Evolutionary conservation across 129 eudicot genomes (phyloP), one percentile per base, ranked within the genome.

Genomic region (Apium graveolens): DNA sequence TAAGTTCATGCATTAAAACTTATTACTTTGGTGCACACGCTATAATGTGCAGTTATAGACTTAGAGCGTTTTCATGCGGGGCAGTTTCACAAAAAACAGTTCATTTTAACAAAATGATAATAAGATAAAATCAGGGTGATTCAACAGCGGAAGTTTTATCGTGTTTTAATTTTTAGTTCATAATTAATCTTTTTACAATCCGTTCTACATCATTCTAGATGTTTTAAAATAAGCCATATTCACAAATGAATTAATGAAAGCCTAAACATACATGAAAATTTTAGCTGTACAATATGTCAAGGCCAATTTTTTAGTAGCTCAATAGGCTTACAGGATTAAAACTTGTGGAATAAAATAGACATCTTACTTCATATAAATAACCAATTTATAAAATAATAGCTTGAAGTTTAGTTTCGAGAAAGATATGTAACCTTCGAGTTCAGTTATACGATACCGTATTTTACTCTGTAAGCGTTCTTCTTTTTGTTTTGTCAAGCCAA

Each of bases 341-440:
- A 24, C 31, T 57, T 24, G 65, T 57, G 29, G n/a, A n/a, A 8
- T 57, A 12, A 31, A 57, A 29, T 57, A 57, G 31, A 57, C 29
- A 57, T 24, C 34, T 60, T 60, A 60, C 32, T n/a, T 57, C 16
- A 10, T 60, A 60, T 7, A 10, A 9, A 60, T 7, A 60, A 60
- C 32, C 16, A 60, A n/a, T 57, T 9, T 24, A 60, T 2, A 11
- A 57, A 8, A 0, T 7, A 60, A 60, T 5, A 49, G 34, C 32
- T n/a, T 26, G 0, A 26, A 60, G 32, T 60, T 60, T 14, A 10
- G 6, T n/a, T n/a, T 3, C 4, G 16, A n/a, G 68, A 60, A 24
- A 7, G 29, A 80, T 45, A 72, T 13, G 71, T 75, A 86, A 95
- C 99, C 99, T 84, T 90, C 97, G 78, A 96, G 97, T 82, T 92